Conservation (phyloP, 1,284 basidiomycete species). For the Leccinum angustisporum region DNA sequence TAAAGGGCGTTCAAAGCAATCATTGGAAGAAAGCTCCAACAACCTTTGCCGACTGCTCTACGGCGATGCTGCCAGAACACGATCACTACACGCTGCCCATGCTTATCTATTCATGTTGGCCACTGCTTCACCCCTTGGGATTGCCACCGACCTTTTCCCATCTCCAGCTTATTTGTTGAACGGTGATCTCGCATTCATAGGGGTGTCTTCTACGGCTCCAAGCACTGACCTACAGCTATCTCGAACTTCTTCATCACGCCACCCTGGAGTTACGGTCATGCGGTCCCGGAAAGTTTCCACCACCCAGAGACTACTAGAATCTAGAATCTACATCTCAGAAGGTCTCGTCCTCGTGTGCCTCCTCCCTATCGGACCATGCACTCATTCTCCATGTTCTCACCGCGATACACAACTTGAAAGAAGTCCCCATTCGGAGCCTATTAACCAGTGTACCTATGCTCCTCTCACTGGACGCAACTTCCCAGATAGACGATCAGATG, state of each 20-base stretch:
- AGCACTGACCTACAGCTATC: conserved; percentile 32
- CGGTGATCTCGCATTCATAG: conserved; percentile 35
- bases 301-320: conserved; percentile 51
- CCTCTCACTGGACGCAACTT: conserved; percentile 66
- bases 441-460: conserved; percentile 86
- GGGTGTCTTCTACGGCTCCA: conserved; percentile 41
- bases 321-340: conserved; percentile 47
- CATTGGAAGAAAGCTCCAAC: too few relatives aligned
- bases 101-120: conserved; percentile 79
- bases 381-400: conserved; percentile 72
- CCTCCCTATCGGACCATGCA: conserved; percentile 74
- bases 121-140: conserved; percentile 61
- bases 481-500: conserved; percentile 41
- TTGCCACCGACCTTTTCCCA: conserved; percentile 40
- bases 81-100: conserved; percentile 77
- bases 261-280: conserved; percentile 46
- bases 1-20: too few relatives aligned
- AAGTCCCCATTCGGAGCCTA: conserved; percentile 71
- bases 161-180: conserved; percentile 42
- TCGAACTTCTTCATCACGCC: conserved; percentile 42
- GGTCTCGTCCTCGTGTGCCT: conserved; percentile 47
- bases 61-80: conserved; percentile 56
- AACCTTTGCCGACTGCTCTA: too few relatives aligned
- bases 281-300: conserved; percentile 57
- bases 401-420: conserved; percentile 54